These are phyloP conservation scores for Cyberlindnera nakhonratchasimensis DNA, from an alignment of 805 yeast species.

Conservation along the genomic window DNA sequence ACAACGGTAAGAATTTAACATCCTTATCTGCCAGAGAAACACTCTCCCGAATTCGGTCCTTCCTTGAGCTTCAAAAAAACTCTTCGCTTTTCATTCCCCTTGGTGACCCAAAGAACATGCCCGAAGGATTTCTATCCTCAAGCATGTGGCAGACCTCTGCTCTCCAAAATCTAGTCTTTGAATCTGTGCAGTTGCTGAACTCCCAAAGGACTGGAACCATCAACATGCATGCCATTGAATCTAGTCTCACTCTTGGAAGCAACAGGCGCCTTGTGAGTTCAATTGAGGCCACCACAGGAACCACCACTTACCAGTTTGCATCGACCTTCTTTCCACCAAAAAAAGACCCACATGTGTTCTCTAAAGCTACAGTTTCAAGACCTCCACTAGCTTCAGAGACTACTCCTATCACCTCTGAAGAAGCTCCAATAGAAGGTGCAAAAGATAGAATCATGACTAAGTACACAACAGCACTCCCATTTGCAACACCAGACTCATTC, in stretches of 20 bases:
- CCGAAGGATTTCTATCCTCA: constrained; percentile 15
- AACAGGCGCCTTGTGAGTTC: constrained; percentile 47
- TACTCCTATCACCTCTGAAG: neutral
- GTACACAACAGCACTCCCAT: constrained; percentile 12
- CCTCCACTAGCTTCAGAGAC: constrained; percentile 4
- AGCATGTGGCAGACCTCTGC: constrained; percentile 42
- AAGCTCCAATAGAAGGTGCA: neutral
- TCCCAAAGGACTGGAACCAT: constrained; percentile 30
- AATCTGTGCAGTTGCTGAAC: constrained; percentile 40
- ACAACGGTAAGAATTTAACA: constrained; percentile 24
- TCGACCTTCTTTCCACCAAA: constrained; percentile 6
- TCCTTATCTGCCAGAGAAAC: constrained; percentile 17
- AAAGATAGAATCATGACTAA: constrained; percentile 9
- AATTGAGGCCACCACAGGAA: constrained; percentile 23
- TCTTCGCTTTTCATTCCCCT: constrained; percentile 60
- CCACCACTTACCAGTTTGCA: constrained; percentile 7
- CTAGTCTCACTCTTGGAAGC: constrained; percentile 39
- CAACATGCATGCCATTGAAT: constrained; percentile 33
- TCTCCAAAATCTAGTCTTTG: constrained; percentile 40
- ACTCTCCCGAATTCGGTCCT: constrained; percentile 43
- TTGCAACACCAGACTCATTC: constrained; percentile 31
- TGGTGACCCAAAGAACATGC: constrained; percentile 25
- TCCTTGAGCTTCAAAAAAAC: constrained; percentile 42
- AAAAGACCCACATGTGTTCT: constrained; percentile 24
- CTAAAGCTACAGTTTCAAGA: constrained; percentile 28